Conservation (phyloP, 1,284 basidiomycete genomes). For the Gymnopus androsaceus region DNA sequence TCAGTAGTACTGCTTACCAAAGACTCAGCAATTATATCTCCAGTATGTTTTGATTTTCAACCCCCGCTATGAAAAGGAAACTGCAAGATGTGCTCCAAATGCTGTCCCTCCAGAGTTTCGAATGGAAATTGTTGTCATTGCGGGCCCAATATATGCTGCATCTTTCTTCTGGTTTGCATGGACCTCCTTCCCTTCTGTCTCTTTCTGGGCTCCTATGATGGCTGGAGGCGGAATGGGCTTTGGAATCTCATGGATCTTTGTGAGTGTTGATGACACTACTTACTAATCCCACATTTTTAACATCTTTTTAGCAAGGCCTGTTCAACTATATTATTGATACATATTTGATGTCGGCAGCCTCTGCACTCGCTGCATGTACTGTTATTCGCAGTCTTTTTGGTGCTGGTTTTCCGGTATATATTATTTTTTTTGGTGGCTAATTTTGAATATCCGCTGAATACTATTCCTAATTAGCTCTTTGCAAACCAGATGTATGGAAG, state of each 20-base stretch:
- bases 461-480: too few species aligned
- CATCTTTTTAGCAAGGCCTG: constrained; percentile 41
- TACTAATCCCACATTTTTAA: constrained; percentile 1
- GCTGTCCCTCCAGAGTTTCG: constrained; percentile 69
- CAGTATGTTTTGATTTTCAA: constrained; percentile 57
- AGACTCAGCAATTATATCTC: constrained; percentile 31
- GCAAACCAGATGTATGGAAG: constrained; percentile 53
- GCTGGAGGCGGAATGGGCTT: constrained; percentile 53
- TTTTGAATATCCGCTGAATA: too few species aligned
- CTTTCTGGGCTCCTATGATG: constrained; percentile 60
- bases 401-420: constrained; percentile 60
- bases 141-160: constrained; percentile 55
- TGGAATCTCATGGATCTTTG: constrained; percentile 59
- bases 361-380: constrained; percentile 57
- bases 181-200: constrained; percentile 32
- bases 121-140: constrained; percentile 54
- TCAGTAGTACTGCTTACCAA: constrained; percentile 23
- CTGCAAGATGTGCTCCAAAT: constrained; percentile 46
- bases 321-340: constrained; percentile 64
- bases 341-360: constrained; percentile 57
- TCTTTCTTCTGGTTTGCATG: constrained; percentile 70
- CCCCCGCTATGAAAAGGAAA: constrained; percentile 50
- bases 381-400: constrained; percentile 59
- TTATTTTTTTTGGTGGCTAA: too few species aligned
- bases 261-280: constrained; percentile 40